phyloP scores from a whole-genome alignment of 176 grass and related monocot genomes.

The Triticum urartu region DNA sequence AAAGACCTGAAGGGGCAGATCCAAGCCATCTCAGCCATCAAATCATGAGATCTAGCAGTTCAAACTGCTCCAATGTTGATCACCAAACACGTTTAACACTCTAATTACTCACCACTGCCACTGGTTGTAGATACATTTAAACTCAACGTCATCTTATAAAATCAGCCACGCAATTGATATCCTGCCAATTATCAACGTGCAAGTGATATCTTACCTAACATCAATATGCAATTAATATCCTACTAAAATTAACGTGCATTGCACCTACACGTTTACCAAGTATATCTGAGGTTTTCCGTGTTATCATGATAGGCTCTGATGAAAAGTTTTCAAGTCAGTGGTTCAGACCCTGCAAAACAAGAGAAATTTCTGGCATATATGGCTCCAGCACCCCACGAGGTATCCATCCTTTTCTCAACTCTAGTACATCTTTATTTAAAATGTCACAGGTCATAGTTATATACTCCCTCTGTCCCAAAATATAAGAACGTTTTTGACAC shows the following conservation, averaged over 20 bases:
- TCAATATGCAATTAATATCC: background rate
- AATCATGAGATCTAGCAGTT: background rate
- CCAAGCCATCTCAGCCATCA: background rate
- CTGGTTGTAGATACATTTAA: background rate
- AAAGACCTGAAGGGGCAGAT: background rate
- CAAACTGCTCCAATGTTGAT: background rate
- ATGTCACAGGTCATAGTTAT: background rate
- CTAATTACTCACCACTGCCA: background rate
- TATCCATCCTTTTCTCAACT: conserved; percentile 25
- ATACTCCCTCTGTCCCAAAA: too few relatives aligned
- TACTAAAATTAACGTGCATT: background rate
- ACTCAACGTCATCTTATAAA: background rate
- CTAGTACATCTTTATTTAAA: conserved; percentile 11
- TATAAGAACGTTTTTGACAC: too few relatives aligned
- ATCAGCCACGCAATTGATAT: background rate
- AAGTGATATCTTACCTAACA: background rate
- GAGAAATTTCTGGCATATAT: conserved; percentile 98
- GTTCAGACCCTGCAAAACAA: conserved; percentile 72
- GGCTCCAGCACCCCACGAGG: conserved; percentile 80
- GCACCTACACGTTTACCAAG: background rate
- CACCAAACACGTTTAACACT: background rate
- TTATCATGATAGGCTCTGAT: conserved; percentile 74
- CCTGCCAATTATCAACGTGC: background rate
- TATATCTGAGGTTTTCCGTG: conserved; percentile 21
- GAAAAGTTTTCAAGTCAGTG: conserved; percentile 91